Evolutionary conservation across 805 yeast genomes (phyloP).

Genomic region (Ogataea paraovalis): DNA sequence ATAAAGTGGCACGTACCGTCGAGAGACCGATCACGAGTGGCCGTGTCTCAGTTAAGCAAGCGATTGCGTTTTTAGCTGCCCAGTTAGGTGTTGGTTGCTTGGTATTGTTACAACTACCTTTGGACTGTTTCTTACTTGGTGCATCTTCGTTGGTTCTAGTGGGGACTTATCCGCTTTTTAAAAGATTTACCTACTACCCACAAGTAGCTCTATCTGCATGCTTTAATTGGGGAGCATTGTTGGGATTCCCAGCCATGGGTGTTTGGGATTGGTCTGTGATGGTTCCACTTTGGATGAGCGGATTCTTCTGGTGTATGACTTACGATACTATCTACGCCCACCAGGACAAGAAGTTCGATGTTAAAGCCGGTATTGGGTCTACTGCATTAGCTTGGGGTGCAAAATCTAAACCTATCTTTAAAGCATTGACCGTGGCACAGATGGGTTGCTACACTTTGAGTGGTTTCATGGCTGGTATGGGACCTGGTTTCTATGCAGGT

Average conservation of each 20-base stretch:
- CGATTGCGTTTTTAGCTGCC: constrained; percentile 62
- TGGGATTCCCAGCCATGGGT: constrained; percentile 97
- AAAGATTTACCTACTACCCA: constrained; percentile 93
- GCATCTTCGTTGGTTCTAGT: constrained; percentile 77
- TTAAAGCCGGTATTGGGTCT: constrained; percentile 87
- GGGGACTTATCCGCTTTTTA: constrained; percentile 86
- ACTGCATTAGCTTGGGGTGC: constrained; percentile 95
- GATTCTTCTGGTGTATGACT: constrained; percentile 89
- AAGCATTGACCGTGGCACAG: constrained; percentile 64
- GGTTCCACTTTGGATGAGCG: constrained; percentile 70
- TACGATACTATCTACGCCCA: constrained; percentile 97
- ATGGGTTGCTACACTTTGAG: constrained; percentile 58
- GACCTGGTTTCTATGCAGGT: constrained; percentile 76
- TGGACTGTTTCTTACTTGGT: constrained; percentile 78
- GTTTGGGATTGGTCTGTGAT: constrained; percentile 73
- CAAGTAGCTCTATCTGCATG: constrained; percentile 78
- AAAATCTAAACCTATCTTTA: constrained; percentile 64
- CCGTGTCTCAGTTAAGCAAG: constrained; percentile 66
- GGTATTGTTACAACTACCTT: constrained; percentile 68
- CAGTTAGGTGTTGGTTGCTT: constrained; percentile 74
- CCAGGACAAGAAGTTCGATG: constrained; percentile 88
- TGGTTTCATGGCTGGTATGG: constrained; percentile 75
- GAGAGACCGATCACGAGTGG: constrained; percentile 94
- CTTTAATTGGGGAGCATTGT: constrained; percentile 90
- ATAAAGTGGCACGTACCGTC: constrained; percentile 80